Evolutionary conservation across 1,284 basidiomycete genomes (phyloP).

Genomic region (Irpex lacteus): DNA sequence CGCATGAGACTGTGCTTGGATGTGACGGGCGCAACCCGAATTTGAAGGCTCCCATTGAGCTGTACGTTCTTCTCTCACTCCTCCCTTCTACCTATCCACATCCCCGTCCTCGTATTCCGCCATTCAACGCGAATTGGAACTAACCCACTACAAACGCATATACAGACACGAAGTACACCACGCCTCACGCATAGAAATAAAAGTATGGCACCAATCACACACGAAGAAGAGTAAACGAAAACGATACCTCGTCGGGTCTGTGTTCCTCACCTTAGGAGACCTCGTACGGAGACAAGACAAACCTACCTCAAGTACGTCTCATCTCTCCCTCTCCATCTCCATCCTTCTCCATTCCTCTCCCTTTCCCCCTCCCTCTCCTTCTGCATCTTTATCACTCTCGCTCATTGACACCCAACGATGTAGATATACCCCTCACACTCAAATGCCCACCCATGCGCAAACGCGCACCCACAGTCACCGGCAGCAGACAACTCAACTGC

Average conservation of each 20-base stretch:
- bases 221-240: constrained; percentile 61
- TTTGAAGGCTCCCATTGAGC: constrained; percentile 45
- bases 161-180: constrained; percentile 37
- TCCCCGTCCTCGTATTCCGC: no score
- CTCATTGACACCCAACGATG: not conserved
- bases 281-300: constrained; percentile 42
- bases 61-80: constrained; percentile 39
- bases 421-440: constrained; percentile 28
- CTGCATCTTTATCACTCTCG: not conserved
- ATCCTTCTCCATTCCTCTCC: no score
- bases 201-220: constrained; percentile 46
- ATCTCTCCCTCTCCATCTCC: no score
- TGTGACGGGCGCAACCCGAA: constrained; percentile 69
- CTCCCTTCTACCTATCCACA: no score
- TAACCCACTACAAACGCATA: not conserved
- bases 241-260: constrained; percentile 44
- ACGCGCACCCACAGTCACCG: constrained; percentile 22
- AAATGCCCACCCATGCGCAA: constrained; percentile 28
- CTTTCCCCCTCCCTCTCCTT: not conserved
- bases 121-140: no score
- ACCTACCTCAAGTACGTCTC: constrained; percentile 14
- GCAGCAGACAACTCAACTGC: constrained; percentile 20
- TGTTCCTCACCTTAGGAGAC: constrained; percentile 47
- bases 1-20: constrained; percentile 56
- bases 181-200: constrained; percentile 45